Base-by-base conservation (phyloP, 2,329 filamentous ascomycete species). In the Trichoderma gracile region DNA sequence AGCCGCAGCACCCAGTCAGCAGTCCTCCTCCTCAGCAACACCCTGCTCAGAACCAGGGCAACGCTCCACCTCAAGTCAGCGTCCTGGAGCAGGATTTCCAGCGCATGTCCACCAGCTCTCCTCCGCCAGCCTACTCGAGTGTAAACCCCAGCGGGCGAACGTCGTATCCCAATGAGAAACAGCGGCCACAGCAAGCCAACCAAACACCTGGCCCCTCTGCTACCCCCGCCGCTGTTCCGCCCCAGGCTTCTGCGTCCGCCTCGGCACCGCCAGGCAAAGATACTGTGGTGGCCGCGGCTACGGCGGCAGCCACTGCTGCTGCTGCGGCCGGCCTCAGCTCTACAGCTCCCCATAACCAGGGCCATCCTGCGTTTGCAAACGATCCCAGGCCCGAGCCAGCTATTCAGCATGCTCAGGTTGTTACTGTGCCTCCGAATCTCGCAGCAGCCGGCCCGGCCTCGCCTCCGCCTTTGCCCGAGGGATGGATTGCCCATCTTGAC, bases 401-500 rank as follows among this genome's bases (percentile, higher is more conserved):
- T 56, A 82, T 80, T 49, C 82, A 84, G 67, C 70, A 78, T 69
- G 69, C 78, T 68, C 77, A 84, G 67, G 77, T 81, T 0, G 77
- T 81, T 38, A 73, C 80, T 5, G 46, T 69, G 38, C 70, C 82
- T n/a, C 77, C 81, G 12, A 67, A 74, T 19, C 70, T 74, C 23
- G 73, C 73, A 47, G 61, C 71, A 53, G 78, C 86, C 25, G 85
- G 89, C 1, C 92, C 92, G 33, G 86, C 89, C 27, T 96, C 93
- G 17, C 95, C 95, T 38, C 95, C 95, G 23, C 95, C 94, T 2
- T 83, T 99, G 17, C 95, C 95, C 6, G 95, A 99, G 78, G 95
- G 95, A 40, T 99, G 95, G 95, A 98, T 99, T 72, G 92, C 95
- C 21, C 95, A 98, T 75, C 83, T 98, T 5, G 95, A 99, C 74